phyloP scores from a whole-genome alignment of 495 filamentous ascomycete genomes.

The Cryomyces minteri region DNA sequence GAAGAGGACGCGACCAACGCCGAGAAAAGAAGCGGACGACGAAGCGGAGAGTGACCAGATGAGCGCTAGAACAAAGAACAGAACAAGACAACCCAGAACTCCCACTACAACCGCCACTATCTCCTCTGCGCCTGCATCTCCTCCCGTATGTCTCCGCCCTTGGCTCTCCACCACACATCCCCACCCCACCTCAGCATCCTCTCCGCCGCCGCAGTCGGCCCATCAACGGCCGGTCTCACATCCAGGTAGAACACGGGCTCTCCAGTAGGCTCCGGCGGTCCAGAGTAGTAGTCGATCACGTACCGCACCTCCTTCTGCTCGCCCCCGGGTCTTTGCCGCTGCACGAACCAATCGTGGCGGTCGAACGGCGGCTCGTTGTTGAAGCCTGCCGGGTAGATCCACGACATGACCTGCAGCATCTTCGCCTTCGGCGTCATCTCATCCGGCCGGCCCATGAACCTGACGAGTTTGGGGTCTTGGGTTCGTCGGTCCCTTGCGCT shows the following conservation, averaged over 20 bases:
- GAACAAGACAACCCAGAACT: not conserved
- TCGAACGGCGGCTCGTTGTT: constrained; percentile 82
- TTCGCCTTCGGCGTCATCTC: constrained; percentile 83
- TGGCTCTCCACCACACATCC: constrained; percentile 84
- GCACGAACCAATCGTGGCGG: constrained; percentile 91
- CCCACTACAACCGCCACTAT: not conserved
- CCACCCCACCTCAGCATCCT: constrained; percentile 77
- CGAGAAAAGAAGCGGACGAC: too few species aligned
- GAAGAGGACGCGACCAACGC: too few species aligned
- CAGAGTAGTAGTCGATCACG: constrained; percentile 96
- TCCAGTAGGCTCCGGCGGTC: constrained; percentile 65
- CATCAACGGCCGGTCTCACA: constrained; percentile 84
- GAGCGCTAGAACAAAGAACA: too few species aligned
- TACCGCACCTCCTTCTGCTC: constrained; percentile 63
- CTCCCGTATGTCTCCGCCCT: constrained; percentile 34
- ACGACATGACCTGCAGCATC: constrained; percentile 58
- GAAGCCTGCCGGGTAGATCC: constrained; percentile 62
- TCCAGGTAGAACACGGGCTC: constrained; percentile 95
- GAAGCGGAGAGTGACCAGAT: too few species aligned
- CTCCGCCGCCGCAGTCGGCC: constrained; percentile 62
- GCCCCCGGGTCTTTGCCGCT: constrained; percentile 41
- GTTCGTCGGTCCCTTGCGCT: constrained; percentile 20
- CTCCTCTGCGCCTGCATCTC: constrained; percentile 8
- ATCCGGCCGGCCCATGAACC: constrained; percentile 74
- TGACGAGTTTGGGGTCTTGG: constrained; percentile 46